Evolutionary conservation across 1,284 basidiomycete genomes (phyloP), one percentile per base, ranked within the genome.

Genomic region (Xanthoconium separans): DNA sequence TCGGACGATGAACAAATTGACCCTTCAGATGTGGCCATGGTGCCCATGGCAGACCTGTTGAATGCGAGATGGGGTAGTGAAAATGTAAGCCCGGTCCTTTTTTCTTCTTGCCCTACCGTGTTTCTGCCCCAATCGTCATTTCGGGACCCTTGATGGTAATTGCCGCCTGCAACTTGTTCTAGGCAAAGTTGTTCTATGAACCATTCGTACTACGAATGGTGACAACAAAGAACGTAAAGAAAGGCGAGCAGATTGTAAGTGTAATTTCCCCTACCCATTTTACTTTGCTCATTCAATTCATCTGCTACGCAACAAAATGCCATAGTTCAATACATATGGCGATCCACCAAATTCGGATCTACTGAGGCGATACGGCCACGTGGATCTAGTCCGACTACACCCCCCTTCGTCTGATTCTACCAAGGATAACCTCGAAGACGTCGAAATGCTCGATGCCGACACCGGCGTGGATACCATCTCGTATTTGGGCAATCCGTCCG

Each of bases 311-410:
- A 4, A 22, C 2, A 29, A 44, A 54, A 45, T 56, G 6, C 9
- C 16, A 24, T 42, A 95, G 92, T 93, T 86, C 82, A 99, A 99
- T 70, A 98, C 97, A 0, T 99, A 98, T 70, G 93, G 89, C 24
- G 91, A 97, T 65, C 91, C 87, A 9, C 94, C 96, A 4, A 99
- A 99, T 68, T 85, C 91, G n/a, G 95, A 97, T 63, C 82, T 99
- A 2, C 79, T 99, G 20, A 84, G 97, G 46, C 84, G 93, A 47
- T 99, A 98, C 66, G 96, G 96, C 0, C 91, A 98, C 66, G 88
- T 98, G 46, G 97, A 99, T 72, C 70, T 87, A 40, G 69, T 93
- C 20, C 79, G 78, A 12, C 68, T 91, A 4, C 70, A 76, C 0
- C 5, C 45, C 1, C 22, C 48, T 34, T 22, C 41, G 16, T 51